phyloP scores from a whole-genome alignment of 371 early-diverging fungal genomes.

The Apophysomyces trapeziformis region DNA sequence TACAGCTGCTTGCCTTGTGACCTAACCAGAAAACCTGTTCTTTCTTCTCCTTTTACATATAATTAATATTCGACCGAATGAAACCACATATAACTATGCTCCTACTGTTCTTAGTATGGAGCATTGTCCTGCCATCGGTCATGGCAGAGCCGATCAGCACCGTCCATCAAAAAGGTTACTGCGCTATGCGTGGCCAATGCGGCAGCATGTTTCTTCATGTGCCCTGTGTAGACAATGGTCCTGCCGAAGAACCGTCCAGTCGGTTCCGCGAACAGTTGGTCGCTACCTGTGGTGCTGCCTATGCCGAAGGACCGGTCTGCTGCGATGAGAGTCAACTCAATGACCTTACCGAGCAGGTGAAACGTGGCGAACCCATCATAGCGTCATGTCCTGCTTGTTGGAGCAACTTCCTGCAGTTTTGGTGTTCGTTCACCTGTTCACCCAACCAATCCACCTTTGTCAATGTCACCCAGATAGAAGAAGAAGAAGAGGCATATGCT shows the following conservation, averaged over 20 bases:
- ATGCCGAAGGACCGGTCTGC: conserved; percentile 59
- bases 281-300: conserved; percentile 63
- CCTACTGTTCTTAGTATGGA: neutral
- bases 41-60: neutral
- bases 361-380: conserved; percentile 63
- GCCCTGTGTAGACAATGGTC: conserved; percentile 57
- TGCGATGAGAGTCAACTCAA: conserved; percentile 67
- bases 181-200: conserved; percentile 69
- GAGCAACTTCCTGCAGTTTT: conserved; percentile 74
- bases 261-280: conserved; percentile 54
- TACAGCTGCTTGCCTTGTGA: neutral
- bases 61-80: conserved; percentile 1
- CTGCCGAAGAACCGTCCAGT: conserved; percentile 53
- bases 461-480: conserved; percentile 55
- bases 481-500: conserved; percentile 20
- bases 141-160: conserved; percentile 17
- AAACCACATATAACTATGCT: neutral
- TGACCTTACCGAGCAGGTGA: conserved; percentile 53
- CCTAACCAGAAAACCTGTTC: neutral
- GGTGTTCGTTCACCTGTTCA: conserved; percentile 76
- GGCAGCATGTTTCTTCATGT: conserved; percentile 45
- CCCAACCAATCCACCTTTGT: conserved; percentile 75
- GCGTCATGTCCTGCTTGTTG: conserved; percentile 80
- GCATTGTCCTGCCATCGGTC: neutral
- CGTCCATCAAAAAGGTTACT: conserved; percentile 59